Evolutionary conservation across 129 eudicot genomes (phyloP), one percentile per base, ranked within the genome.

Genomic region (Centella asiatica): DNA sequence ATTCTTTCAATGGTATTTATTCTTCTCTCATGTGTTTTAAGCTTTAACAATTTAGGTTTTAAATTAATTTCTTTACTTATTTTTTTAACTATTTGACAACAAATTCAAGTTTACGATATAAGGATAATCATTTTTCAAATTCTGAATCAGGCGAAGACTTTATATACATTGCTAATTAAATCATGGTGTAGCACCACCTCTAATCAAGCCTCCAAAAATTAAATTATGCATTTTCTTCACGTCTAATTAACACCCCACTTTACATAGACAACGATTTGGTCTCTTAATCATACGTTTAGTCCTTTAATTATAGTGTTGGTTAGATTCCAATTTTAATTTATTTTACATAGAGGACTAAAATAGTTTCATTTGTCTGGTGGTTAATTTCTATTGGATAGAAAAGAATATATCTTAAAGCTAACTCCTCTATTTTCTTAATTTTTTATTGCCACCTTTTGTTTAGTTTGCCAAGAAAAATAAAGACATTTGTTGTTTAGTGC

Each of bases 231-330:
- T 34, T 58, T 40, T 58, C n/a, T 4, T 33, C 47, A 34, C 63
- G 63, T 58, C 46, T 58, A 58, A 58, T 29, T n/a, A n/a, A n/a
- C n/a, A n/a, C 9, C 5, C 46, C 12, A 19, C 63, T 58, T 58
- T 58, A 34, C 63, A 58, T 19, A 32, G 63, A 58, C 63, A 58
- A 34, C 63, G 22, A 58, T 40, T 58, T 58, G 63, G n/a, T n/a
- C 40, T 25, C 40, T 58, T 58, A 34, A 58, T 58, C 46, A 58
- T 58, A 1, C 1, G 37, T 1, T 34, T 20, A 34, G 0, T 9
- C 22, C 63, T 58, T 34, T 58, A 58, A 58, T 33, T 58, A 58
- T 56, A 17, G 40, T 18, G 62, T 31, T 32, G 9, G 62, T 56
- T 56, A 56, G 62, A 56, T 32, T 32, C 62, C 62, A 6, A 2